Evolutionary conservation across 2,329 filamentous ascomycete genomes (phyloP), one percentile per base, ranked within the genome.

Genomic region (Colletotrichum trifolii): DNA sequence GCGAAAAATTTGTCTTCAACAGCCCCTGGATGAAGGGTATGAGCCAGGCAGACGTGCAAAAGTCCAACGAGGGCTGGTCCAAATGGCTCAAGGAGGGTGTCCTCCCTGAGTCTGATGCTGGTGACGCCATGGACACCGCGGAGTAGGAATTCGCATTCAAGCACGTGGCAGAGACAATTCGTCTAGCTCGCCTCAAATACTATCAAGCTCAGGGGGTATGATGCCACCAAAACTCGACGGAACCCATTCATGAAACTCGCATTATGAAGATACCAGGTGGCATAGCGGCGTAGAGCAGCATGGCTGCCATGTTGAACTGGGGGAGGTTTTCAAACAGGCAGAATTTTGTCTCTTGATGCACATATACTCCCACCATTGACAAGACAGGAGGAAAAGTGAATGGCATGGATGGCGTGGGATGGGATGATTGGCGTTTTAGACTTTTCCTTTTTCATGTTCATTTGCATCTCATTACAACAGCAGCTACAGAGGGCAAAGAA

Each of bases 1-100:
- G 87, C 68, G 91, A 96, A 84, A 96, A 95, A 83, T 83, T 93
- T 76, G 88, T 96, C 68, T 90, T 90, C 79, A 91, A 94, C 83
- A 89, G 90, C 65, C 86, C 92, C 67, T 95, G 94, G 78, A 83
- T 96, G 76, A 88, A 93, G 77, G 91, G 92, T 59, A 82, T 93
- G 78, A 91, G 90, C 75, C 91, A 92, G 78, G 91, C 91, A 69
- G 87, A 91, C 71, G 89, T 91, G n/a, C 83, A 91, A 73, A 87
- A 90, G 76, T 88, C 88, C 69, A 94, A 94, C 79, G 87, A 89
- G 72, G 85, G 86, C 62, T 88, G 84, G 71, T 78, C 81, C 69
- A 81, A 78, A 64, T 88, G 85, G 83, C 77, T 82, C 70, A 80
- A 82, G 48, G 83, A 87, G 34, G 85, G 83, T 12, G 67, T 81